Evolutionary conservation across 805 yeast genomes (phyloP), one percentile per base, ranked within the genome.

Genomic region (Saturnispora saitoi): DNA sequence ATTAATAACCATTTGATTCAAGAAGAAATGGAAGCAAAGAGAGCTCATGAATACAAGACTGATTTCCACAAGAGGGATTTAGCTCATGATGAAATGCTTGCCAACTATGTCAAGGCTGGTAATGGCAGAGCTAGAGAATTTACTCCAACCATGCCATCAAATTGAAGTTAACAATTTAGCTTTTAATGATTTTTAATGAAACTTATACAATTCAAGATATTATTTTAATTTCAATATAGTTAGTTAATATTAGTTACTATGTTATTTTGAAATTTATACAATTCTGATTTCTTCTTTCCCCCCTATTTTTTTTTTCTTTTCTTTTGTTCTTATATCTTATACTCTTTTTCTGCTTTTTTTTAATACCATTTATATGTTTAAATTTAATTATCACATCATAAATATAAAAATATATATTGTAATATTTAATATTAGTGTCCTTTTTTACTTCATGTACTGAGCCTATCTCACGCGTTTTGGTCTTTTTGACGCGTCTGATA

Each of bases 1-100:
- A 64, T 66, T 52, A 55, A 62, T 45, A 58, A 58, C 20, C 63
- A 64, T 45, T 51, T 66, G 24, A 60, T 61, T 31, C 68, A 63
- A 51, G 67, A 66, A 51, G 56, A 53, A 49, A 48, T 59, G 42
- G 67, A 65, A 49, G 57, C 58, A 17, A 49, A 52, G 46, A 61
- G 57, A 51, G 38, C 45, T n/a, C 66, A 65, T 36, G 42, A 54
- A 15, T 64, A 48, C 47, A 55, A 54, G 45, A 50, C 60, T 15
- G 69, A 65, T 43, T 51, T 42, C 43, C 63, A 61, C 41, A 40
- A 41, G 15, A 57, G 58, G 4, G 55, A 54, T 48, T 47, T 41
- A n/a, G 39, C 47, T 2, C 60, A 53, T 44, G 67, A 65, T 45
- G 45, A 55, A 2, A 45, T 65, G 30, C 52, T 65, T 34, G 53